Percentiles rank a stretch among this genome's conserved stretches.
Conservation (phyloP, 1,139 yeast genomes). For the Taphrina communis region DNA sequence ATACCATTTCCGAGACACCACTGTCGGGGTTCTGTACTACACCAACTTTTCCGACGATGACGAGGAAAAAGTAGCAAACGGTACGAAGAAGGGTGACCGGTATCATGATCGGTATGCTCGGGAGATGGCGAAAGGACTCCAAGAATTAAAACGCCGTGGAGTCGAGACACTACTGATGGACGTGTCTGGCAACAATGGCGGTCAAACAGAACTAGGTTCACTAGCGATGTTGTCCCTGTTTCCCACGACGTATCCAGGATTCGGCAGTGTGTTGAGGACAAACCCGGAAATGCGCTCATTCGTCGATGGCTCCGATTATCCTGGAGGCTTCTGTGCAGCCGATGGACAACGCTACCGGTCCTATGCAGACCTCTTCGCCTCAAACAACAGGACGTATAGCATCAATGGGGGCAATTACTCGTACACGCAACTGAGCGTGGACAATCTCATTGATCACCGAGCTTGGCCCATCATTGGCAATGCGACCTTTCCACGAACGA, state of each 20-base stretch:
- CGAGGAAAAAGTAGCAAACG: constrained; percentile 4
- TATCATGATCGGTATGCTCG: constrained; percentile 9
- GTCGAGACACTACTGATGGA: constrained; percentile 18
- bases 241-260: constrained; percentile 23
- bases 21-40: constrained; percentile 24
- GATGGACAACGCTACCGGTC: constrained; percentile 8
- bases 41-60: constrained; percentile 21
- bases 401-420: constrained; percentile 15
- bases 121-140: constrained; percentile 17
- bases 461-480: constrained; percentile 21
- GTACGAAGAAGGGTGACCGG: background rate
- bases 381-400: constrained; percentile 11
- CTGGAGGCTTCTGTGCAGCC: background rate
- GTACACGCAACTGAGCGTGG: constrained; percentile 17
- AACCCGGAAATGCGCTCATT: constrained; percentile 14
- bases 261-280: constrained; percentile 16
- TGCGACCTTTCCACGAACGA: constrained; percentile 10
- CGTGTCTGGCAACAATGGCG: constrained; percentile 28
- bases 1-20: constrained; percentile 20
- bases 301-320: constrained; percentile 11
- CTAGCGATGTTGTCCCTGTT: constrained; percentile 21
- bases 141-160: constrained; percentile 16
- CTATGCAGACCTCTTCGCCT: background rate
- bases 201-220: constrained; percentile 24
- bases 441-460: constrained; percentile 15